Evolutionary conservation across 164 flowering plant genomes (phyloP).

Genomic region (Vitis vinifera): ASM3070453v1 NC_081823.1:7823001-7823500

Average conservation of each 20-base stretch:
- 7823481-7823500: slow-evolving; percentile 70
- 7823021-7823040: background rate
- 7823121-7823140: no score
- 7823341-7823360: background rate
- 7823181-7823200: no score
- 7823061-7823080: background rate
- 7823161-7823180: no score
- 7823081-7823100: background rate
- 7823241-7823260: no score
- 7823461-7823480: slow-evolving; percentile 86
- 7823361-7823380: background rate
- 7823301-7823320: background rate
- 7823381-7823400: background rate
- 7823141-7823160: no score
- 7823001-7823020: slow-evolving; percentile 38
- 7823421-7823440: slow-evolving; percentile 69
- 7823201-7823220: no score
- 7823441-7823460: slow-evolving; percentile 98
- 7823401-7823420: slow-evolving; percentile 49
- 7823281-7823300: no score
- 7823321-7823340: no score
- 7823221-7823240: no score
- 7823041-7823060: background rate
- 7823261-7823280: no score
- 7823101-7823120: no score